phyloP scores from a whole-genome alignment of 768 basidiomycete genomes.

The Royoungia palumana region DNA sequence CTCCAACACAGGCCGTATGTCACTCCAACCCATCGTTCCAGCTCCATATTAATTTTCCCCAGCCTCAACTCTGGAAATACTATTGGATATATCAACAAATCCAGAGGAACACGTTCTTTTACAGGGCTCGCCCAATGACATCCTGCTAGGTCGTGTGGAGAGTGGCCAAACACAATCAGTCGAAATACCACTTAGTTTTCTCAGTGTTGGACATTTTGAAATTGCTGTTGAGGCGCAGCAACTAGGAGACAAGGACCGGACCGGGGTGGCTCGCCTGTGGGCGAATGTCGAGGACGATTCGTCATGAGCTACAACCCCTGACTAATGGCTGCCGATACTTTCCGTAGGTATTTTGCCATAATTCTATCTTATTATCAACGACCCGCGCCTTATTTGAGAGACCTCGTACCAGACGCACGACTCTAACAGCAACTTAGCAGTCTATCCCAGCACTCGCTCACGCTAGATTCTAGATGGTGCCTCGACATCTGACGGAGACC shows the following conservation, averaged over 20 bases:
- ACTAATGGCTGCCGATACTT: slow-evolving; percentile 1
- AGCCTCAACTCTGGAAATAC: slow-evolving; percentile 55
- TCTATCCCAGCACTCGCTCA: too few relatives aligned
- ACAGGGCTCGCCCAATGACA: slow-evolving; percentile 62
- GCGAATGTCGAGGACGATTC: slow-evolving; percentile 10
- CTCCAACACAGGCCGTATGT: slow-evolving; percentile 67
- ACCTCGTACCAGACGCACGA: too few relatives aligned
- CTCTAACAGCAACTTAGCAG: neutral
- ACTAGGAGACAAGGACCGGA: slow-evolving; percentile 19
- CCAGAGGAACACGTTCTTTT: slow-evolving; percentile 64
- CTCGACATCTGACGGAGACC: too few relatives aligned
- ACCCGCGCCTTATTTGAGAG: neutral
- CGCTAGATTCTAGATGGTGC: too few relatives aligned
- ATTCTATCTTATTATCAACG: neutral
- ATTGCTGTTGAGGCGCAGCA: slow-evolving; percentile 37
- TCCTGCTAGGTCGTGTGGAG: slow-evolving; percentile 62
- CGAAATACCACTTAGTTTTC: slow-evolving; percentile 65
- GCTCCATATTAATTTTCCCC: slow-evolving; percentile 7
- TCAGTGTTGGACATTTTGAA: slow-evolving; percentile 64
- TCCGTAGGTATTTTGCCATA: neutral
- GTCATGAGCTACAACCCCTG: neutral
- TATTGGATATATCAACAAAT: slow-evolving; percentile 50
- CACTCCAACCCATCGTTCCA: neutral
- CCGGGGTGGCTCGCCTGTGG: slow-evolving; percentile 21
- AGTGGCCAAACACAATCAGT: slow-evolving; percentile 50